Conservation (phyloP, 2,329 filamentous ascomycete genomes). For the Waltergamsia citrina region DNA sequence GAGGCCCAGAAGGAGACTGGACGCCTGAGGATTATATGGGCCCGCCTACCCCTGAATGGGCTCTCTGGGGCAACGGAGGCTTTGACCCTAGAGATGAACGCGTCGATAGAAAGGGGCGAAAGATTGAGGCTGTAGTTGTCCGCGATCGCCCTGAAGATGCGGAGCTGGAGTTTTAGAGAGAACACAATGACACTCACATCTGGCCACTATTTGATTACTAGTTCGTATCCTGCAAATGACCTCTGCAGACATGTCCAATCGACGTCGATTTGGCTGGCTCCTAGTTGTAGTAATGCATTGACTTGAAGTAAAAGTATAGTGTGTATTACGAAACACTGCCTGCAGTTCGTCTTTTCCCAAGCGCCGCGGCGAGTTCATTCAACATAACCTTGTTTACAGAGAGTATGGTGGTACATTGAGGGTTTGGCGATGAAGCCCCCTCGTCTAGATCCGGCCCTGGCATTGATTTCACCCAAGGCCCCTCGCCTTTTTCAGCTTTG, state of each 20-base stretch:
- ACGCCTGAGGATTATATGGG: conserved; percentile 86
- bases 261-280: too few relatives aligned
- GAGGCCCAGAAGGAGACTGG: conserved; percentile 58
- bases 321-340: conserved; percentile 9
- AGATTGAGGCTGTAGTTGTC: conserved; percentile 34
- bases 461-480: neutral
- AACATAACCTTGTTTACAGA: conserved; percentile 31
- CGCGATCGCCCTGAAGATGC: conserved; percentile 16
- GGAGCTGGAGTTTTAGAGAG: conserved; percentile 3
- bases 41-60: conserved; percentile 81
- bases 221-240: too few relatives aligned
- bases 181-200: neutral
- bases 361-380: conserved; percentile 16
- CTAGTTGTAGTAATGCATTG: too few relatives aligned
- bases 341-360: conserved; percentile 18
- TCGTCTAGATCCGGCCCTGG: neutral
- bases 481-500: neutral
- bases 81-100: conserved; percentile 87
- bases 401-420: conserved; percentile 21
- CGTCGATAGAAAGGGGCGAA: conserved; percentile 77
- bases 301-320: too few relatives aligned
- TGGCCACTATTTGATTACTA: too few relatives aligned
- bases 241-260: too few relatives aligned
- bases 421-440: neutral
- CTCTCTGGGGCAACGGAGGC: conserved; percentile 85